Evolutionary conservation across 495 filamentous ascomycete genomes (phyloP), one percentile per base, ranked within the genome.

Genomic region (Hyaloscypha finlandica): DNA sequence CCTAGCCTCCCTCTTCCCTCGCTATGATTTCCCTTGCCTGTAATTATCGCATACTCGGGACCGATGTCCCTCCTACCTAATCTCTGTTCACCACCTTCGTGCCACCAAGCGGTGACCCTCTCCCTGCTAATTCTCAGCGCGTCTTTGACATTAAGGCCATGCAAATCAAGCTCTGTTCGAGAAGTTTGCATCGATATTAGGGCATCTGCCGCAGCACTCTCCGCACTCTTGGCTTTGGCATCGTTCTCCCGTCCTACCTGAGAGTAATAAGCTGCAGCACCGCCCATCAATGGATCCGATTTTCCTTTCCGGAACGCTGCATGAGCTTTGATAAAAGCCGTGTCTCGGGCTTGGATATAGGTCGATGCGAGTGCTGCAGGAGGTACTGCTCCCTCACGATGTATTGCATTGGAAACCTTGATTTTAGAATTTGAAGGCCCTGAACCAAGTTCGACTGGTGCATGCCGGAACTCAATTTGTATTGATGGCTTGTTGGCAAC

Each of bases 141-240:
- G 75, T 97, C 90, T 45, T 85, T 77, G 1, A 97, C 94, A 29
- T 81, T 88, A 16, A 96, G 85, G 12, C 93, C 93, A 73, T 99
- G 95, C 30, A 99, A 80, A 78, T 99, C 92, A 19, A 86, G 78
- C 5, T 77, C 75, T 8, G 68, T 64, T 29, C 31, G 58, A 14
- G 66, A 68, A 58, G 64, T 71, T 65, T 89, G 88, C 0, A 64
- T 66, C 2, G 81, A 79, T 2, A 88, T 88, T 42, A 84, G 77
- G 6, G 79, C 80, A 74, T 89, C 86, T 0, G 86, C 85, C 0
- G 84, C 83, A 0, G 84, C 81, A 1, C 78, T 78, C 9, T 77
- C 75, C 11, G 81, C 77, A 2, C 72, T 74, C 64, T 79, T 81
- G 0, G 81, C 79, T 32, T 78, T 75, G 25, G 77, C 78, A 16